phyloP scores from a whole-genome alignment of 73 alveolate genomes.

The Effrenium voratum region DNA sequence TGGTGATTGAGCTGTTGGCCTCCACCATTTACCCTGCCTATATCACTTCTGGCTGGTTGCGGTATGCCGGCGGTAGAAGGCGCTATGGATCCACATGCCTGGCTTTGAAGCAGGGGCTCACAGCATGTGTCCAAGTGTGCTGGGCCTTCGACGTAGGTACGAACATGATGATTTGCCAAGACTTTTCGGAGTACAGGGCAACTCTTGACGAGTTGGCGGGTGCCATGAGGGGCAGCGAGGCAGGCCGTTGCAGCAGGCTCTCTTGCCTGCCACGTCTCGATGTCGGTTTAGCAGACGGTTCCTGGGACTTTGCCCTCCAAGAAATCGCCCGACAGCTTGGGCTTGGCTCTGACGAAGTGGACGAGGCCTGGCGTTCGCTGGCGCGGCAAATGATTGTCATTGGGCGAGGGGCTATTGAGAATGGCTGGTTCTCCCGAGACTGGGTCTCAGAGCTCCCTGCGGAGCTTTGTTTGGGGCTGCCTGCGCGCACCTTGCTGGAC shows the following conservation, averaged over 20 bases:
- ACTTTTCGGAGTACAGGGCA: background rate
- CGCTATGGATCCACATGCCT: background rate
- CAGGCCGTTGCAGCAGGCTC: background rate
- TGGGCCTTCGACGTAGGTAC: constrained; percentile 41
- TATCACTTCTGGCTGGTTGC: background rate
- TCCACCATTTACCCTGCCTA: constrained; percentile 46
- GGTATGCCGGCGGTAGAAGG: background rate
- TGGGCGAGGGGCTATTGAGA: constrained; percentile 30
- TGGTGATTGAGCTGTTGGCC: background rate
- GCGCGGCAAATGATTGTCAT: constrained; percentile 46
- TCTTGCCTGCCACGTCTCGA: background rate
- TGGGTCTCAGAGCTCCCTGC: constrained; percentile 15
- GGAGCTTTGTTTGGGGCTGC: constrained; percentile 49
- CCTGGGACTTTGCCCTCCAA: constrained; percentile 19
- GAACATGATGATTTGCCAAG: constrained; percentile 4
- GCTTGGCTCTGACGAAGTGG: background rate
- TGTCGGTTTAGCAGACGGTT: background rate
- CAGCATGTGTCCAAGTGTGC: background rate
- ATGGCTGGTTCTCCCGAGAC: constrained; percentile 10
- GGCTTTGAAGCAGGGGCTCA: background rate
- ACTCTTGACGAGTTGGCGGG: background rate
- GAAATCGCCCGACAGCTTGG: constrained; percentile 10
- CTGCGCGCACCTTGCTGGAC: constrained; percentile 28
- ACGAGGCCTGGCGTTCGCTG: constrained; percentile 44
- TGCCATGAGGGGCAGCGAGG: background rate